Evolutionary conservation across 2,329 filamentous ascomycete species (phyloP).

Genomic region (Verticillium dahliae): DNA sequence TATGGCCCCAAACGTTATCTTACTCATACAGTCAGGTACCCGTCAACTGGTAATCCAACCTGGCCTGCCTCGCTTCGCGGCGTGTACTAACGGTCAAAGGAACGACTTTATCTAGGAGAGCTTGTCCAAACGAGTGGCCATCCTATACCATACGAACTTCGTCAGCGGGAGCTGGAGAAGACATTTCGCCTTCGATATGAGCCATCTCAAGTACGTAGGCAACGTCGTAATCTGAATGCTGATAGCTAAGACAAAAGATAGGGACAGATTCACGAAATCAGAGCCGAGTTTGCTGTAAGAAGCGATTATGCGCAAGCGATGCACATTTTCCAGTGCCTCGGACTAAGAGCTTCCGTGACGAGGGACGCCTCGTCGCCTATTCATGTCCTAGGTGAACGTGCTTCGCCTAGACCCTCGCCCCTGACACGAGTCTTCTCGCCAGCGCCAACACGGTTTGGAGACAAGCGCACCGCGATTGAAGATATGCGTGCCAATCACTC

Average conservation of each 20-base stretch:
- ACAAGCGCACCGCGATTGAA: neutral
- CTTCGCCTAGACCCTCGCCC: neutral
- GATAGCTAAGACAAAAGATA: neutral
- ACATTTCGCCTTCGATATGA: constrained; percentile 1
- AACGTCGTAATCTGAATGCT: neutral
- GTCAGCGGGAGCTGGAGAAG: neutral
- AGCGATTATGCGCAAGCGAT: neutral
- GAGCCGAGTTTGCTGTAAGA: neutral
- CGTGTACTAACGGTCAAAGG: neutral
- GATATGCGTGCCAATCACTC: neutral
- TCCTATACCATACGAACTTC: neutral
- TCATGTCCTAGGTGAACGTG: neutral
- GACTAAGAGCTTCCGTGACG: neutral
- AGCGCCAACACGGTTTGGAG: neutral
- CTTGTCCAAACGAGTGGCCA: neutral
- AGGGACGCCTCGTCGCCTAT: neutral
- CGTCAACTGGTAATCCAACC: neutral
- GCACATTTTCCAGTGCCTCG: neutral
- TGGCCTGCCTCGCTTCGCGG: neutral
- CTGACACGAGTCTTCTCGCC: neutral
- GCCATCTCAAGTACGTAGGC: neutral
- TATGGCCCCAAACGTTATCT: neutral
- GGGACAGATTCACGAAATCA: neutral
- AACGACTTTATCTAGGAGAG: neutral
- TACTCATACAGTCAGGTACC: neutral